Base-by-base conservation (phyloP, 2,329 filamentous ascomycete genomes). In the Cercospora nicotianae region DNA sequence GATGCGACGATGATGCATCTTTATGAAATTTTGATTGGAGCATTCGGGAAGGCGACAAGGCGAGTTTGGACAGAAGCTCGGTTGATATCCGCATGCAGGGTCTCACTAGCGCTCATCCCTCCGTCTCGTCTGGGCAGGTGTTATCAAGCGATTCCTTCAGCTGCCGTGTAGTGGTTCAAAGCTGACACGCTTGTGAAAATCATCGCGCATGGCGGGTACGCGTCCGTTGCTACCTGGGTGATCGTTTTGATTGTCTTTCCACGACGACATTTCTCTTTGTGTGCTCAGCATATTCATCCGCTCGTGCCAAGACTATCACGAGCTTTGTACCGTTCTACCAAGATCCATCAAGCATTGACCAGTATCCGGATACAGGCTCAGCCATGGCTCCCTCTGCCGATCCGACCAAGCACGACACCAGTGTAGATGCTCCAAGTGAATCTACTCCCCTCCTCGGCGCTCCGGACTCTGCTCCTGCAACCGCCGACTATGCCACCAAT, bases 381-480 rank as follows among this genome's bases (percentile, higher is more conserved):
- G 64, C 42, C 12, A 73, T 71, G 71, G 20, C 70, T 16, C 53
- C 42, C 13, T 42, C 66, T 13, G 69, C 73, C 23, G 69, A 72
- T 16, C 69, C 68, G 4, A 69, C 66, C 12, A 68, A 60, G 31
- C 58, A 66, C 12, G 26, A 59, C 13, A 59, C 60, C 20, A 53
- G 64, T 9, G 30, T 70, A 4, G 39, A 65, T 28, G 69, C 67
- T 5, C 69, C 72, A 7, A 68, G 59, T 61, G 75, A 77, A 67
- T 63, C 64, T 6, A 74, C 74, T 31, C 75, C 75, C 45, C 70
- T 77, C 0, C 69, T 77, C 3, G 61, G 55, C 13, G 68, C 67
- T 10, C 70, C 72, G 20, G 74, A 71, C 28, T 69, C 67, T 10
- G 65, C 28, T 36, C 42, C 58, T 13, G 33, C 42, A 30, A n/a